These are phyloP conservation scores for Berberis vulgaris DNA, from an alignment of 164 flowering plant species.

Conservation along the genomic window DNA sequence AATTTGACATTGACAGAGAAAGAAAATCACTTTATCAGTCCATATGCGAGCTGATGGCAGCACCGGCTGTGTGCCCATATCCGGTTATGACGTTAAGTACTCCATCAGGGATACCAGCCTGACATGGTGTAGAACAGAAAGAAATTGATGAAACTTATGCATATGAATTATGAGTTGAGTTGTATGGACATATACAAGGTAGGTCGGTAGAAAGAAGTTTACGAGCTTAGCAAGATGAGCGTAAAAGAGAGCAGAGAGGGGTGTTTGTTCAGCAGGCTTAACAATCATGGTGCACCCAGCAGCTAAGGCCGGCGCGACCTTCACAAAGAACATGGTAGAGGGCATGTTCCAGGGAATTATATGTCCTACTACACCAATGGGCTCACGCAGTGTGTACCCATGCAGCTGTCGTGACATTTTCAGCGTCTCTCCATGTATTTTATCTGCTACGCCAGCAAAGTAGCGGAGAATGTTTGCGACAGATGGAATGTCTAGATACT, in stretches of 20 bases:
- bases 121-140: not conserved
- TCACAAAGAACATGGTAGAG: constrained; percentile 31
- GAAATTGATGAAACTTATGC: too few relatives aligned
- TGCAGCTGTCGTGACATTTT: constrained; percentile 44
- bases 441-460: constrained; percentile 85
- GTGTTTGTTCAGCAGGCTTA: constrained; percentile 86
- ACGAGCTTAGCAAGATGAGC: constrained; percentile 78
- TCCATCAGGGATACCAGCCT: constrained; percentile 95
- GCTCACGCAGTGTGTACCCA: constrained; percentile 61
- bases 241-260: constrained; percentile 62
- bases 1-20: not conserved
- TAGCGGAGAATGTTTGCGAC: constrained; percentile 38
- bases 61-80: constrained; percentile 70
- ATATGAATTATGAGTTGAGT: too few relatives aligned
- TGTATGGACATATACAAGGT: too few relatives aligned
- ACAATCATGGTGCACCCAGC: constrained; percentile 81
- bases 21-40: constrained; percentile 52
- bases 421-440: constrained; percentile 66
- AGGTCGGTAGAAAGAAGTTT: not conserved
- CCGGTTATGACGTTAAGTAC: constrained; percentile 75
- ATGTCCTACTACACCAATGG: constrained; percentile 70
- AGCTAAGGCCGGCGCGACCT: constrained; percentile 64
- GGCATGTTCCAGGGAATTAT: constrained; percentile 84
- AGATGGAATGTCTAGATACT: constrained; percentile 35
- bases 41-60: constrained; percentile 77